phyloP scores from a whole-genome alignment of 2,329 filamentous ascomycete genomes.

The Fusarium sp. region DNA sequence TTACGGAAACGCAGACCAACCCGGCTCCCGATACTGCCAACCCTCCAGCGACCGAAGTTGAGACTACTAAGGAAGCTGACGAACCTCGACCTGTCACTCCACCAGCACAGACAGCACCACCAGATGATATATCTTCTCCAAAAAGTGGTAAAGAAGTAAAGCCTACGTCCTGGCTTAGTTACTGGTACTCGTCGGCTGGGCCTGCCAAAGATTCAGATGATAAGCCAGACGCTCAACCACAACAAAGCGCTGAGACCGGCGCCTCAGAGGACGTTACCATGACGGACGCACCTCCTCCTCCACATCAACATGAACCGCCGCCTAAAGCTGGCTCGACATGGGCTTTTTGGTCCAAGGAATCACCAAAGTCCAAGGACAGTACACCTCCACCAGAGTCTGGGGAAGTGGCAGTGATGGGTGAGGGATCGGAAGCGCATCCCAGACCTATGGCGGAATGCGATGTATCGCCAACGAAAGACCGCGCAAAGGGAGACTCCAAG shows the following conservation, averaged over 20 bases:
- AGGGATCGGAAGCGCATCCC: slow-evolving; percentile 71
- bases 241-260: slow-evolving; percentile 38
- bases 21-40: slow-evolving; percentile 19
- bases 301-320: slow-evolving; percentile 53
- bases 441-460: slow-evolving; percentile 62
- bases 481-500: slow-evolving; percentile 46
- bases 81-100: slow-evolving; percentile 45
- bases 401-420: slow-evolving; percentile 70
- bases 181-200: slow-evolving; percentile 55
- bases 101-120: slow-evolving; percentile 37
- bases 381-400: slow-evolving; percentile 59
- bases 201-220: slow-evolving; percentile 31
- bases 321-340: slow-evolving; percentile 76
- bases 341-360: slow-evolving; percentile 84
- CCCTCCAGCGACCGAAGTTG: slow-evolving; percentile 30
- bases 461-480: slow-evolving; percentile 58
- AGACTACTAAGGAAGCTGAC: slow-evolving; percentile 33
- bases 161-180: slow-evolving; percentile 59
- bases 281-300: slow-evolving; percentile 58
- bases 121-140: slow-evolving; percentile 32
- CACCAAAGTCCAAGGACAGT: slow-evolving; percentile 56
- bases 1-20: slow-evolving; percentile 44
- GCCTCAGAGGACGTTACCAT: slow-evolving; percentile 59
- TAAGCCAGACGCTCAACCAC: slow-evolving; percentile 19
- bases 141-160: slow-evolving; percentile 33